phyloP scores from a whole-genome alignment of 495 filamentous ascomycete species.

The Podospora sp. region DNA sequence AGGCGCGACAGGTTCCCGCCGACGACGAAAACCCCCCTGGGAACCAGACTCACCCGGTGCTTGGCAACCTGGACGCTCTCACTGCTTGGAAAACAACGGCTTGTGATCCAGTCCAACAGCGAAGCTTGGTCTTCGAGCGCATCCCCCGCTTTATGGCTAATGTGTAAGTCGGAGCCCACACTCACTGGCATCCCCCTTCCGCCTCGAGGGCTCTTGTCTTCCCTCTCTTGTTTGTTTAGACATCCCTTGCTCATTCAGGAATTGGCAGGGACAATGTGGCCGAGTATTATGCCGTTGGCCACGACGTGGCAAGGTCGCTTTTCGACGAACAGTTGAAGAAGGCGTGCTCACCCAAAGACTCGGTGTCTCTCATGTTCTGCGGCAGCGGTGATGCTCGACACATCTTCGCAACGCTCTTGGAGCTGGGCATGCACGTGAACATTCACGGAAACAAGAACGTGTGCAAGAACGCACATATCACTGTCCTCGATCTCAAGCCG shows the following conservation, averaged over 20 bases:
- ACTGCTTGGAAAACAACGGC: neutral
- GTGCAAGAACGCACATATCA: constrained; percentile 34
- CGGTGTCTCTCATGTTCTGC: constrained; percentile 38
- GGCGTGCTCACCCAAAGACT: constrained; percentile 12
- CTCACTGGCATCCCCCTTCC: no score
- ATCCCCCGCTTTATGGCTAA: constrained; percentile 29
- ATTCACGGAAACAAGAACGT: constrained; percentile 11
- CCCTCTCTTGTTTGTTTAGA: no score
- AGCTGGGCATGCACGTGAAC: neutral
- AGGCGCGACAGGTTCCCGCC: constrained; percentile 25
- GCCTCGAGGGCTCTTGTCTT: no score
- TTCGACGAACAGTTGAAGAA: constrained; percentile 29
- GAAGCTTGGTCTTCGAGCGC: constrained; percentile 27
- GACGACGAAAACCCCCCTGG: neutral
- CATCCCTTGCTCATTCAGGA: neutral
- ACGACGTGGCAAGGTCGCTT: constrained; percentile 30
- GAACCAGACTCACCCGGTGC: constrained; percentile 10
- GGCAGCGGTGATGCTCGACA: constrained; percentile 39
- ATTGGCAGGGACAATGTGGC: constrained; percentile 20
- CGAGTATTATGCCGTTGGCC: constrained; percentile 31
- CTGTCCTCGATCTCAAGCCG: constrained; percentile 36
- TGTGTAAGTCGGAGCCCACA: constrained; percentile 25
- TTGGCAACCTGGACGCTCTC: neutral
- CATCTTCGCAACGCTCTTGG: constrained; percentile 34
- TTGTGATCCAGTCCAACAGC: neutral